These are phyloP conservation scores for Salix arbutifolia DNA, from an alignment of 345 rosid species.

Conservation along the genomic window DNA sequence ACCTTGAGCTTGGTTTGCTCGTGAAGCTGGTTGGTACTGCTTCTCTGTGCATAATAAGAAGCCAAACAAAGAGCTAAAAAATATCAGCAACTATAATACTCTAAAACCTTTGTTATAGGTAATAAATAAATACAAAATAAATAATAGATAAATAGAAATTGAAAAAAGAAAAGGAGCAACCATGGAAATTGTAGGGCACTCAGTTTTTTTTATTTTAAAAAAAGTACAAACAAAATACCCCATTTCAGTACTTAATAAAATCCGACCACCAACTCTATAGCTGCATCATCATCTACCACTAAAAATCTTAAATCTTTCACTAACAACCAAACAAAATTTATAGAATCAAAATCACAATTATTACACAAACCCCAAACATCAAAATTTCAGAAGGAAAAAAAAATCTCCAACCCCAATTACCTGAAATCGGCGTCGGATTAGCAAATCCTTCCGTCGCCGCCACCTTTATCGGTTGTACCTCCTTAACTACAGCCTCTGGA, in stretches of 20 bases:
- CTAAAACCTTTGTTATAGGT: not conserved
- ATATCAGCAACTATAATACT: not conserved
- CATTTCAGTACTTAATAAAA: not conserved
- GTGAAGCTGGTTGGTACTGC: constrained; percentile 39
- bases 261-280: constrained; percentile 3
- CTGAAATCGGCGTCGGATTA: constrained; percentile 46
- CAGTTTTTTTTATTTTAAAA: not conserved
- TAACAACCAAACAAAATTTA: not conserved
- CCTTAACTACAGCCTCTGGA: constrained; percentile 22
- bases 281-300: not conserved
- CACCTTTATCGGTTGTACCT: constrained; percentile 2
- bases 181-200: not conserved
- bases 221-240: not conserved
- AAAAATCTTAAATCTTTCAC: not conserved
- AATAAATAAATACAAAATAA: not conserved
- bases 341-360: not conserved
- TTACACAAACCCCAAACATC: not conserved
- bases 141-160: not conserved
- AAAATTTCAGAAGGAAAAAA: not conserved
- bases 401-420: constrained; percentile 14
- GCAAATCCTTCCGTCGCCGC: constrained; percentile 27
- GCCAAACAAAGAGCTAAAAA: not conserved
- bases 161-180: not conserved
- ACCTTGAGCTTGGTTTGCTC: constrained; percentile 46
- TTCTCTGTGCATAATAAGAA: constrained; percentile 30